A percentile compares a stretch with the other conserved stretches of the same genome.
phyloP scores from a whole-genome alignment of 2,329 filamentous ascomycete genomes.

The Colletotrichum godetiae region DNA sequence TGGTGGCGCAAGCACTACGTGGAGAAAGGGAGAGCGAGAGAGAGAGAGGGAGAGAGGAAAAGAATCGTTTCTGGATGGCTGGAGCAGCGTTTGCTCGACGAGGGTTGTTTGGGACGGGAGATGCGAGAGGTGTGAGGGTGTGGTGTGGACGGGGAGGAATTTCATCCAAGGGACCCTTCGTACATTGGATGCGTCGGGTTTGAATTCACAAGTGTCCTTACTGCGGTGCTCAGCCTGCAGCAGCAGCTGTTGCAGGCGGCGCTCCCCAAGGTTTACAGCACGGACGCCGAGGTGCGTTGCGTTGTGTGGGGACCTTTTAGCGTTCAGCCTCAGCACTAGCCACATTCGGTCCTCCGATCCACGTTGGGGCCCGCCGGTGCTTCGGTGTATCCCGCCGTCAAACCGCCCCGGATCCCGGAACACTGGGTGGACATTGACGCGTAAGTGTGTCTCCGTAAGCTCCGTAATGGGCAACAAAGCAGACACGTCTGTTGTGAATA shows the following conservation, averaged over 20 bases:
- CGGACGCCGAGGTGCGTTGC: too few species aligned
- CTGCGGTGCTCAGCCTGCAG: not conserved
- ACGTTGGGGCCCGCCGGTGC: too few species aligned
- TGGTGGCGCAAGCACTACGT: not conserved
- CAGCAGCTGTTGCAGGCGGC: constrained; percentile 13
- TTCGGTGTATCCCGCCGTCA: not conserved
- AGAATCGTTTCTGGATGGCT: not conserved
- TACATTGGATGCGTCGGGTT: not conserved
- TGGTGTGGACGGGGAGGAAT: constrained; percentile 1
- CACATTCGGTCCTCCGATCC: not conserved
- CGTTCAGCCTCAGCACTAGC: constrained; percentile 11
- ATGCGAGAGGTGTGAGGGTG: not conserved
- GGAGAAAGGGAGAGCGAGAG: not conserved
- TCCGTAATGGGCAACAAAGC: too few species aligned
- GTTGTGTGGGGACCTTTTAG: not conserved
- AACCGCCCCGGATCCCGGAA: not conserved
- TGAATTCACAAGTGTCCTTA: constrained; percentile 31
- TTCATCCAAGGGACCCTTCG: constrained; percentile 10
- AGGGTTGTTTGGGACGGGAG: not conserved
- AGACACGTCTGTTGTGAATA: too few species aligned
- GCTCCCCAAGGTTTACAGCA: not conserved
- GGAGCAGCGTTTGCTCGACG: not conserved
- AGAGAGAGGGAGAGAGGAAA: not conserved
- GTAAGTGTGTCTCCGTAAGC: not conserved
- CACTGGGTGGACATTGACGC: not conserved